Base-by-base conservation (phyloP, 768 basidiomycete species). In the Termitomyces sp. region DNA sequence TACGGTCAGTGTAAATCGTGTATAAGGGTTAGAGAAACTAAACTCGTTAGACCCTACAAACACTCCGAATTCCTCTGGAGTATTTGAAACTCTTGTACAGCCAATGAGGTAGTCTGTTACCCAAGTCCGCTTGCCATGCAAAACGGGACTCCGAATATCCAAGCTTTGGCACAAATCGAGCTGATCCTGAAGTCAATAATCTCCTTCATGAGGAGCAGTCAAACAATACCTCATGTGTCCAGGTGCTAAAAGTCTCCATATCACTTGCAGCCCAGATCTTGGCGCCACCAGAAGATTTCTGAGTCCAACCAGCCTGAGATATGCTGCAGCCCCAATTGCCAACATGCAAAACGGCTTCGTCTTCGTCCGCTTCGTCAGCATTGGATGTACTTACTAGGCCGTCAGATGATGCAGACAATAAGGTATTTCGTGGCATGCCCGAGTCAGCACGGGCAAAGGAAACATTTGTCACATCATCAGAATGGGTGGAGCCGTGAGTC, bases 211-310 rank as follows among this genome's bases (percentile, higher is more conserved):
- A 47, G 24, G 28, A 5, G n/a, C 41, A 20, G 26, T 20, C 51
- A 50, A 55, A 44, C 69, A n/a, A 32, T 58, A 87, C 90, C 72
- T 92, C 88, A 48, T 71, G 71, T 28, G 86, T 82, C 95, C 94
- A 98, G 14, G 83, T 78, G 56, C 89, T 88, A 62, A 95, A 89
- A 0, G 90, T 93, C 70, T 98, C 94, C 94, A 97, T 97, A 72
- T 97, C 95, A 62, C 92, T 94, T 11, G 84, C 80, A 24, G 87
- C 88, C 93, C 94, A 97, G 8, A 94, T 75, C 48, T 69, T 73
- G 32, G 72, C 72, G 16, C 61, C 66, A 5, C 61, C 66, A 5
- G 65, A 61, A 32, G 70, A 50, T 20, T 67, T 60, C 20, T 74
- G 66, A 52, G 82, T 79, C 87, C 86, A 90, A 1, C 86, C 92